Percentiles rank a stretch among this genome's conserved stretches.
Conservation (phyloP, 2,329 filamentous ascomycete species). For the Fusarium luffae region DNA sequence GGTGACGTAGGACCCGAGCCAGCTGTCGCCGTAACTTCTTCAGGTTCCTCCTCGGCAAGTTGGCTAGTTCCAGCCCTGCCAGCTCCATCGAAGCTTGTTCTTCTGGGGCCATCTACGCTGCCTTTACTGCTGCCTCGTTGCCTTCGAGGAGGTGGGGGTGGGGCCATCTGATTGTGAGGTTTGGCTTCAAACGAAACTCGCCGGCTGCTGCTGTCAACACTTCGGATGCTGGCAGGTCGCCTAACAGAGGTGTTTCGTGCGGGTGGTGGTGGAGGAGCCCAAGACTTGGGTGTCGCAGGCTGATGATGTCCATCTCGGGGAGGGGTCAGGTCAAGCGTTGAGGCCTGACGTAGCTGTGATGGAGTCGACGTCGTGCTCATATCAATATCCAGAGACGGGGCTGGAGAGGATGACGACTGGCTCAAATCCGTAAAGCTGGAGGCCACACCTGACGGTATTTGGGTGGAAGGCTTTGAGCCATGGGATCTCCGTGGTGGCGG, state of each 20-base stretch:
- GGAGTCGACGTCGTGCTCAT: slow-evolving; percentile 14
- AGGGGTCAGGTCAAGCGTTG: slow-evolving; percentile 18
- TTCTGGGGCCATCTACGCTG: slow-evolving; percentile 53
- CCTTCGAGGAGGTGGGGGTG: slow-evolving; percentile 63
- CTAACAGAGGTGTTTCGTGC: slow-evolving; percentile 57
- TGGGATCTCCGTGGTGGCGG: slow-evolving; percentile 65
- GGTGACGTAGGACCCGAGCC: slow-evolving; percentile 32
- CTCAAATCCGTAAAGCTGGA: slow-evolving; percentile 50
- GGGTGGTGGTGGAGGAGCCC: slow-evolving; percentile 58
- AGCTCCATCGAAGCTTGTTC: slow-evolving; percentile 50
- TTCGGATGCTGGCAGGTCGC: slow-evolving; percentile 57
- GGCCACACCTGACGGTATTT: slow-evolving; percentile 33
- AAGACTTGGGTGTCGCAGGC: slow-evolving; percentile 25
- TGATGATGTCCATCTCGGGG: slow-evolving; percentile 31
- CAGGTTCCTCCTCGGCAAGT: slow-evolving; percentile 33
- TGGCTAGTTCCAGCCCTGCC: slow-evolving; percentile 30
- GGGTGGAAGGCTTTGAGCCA: slow-evolving; percentile 47
- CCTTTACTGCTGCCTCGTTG: slow-evolving; percentile 60
- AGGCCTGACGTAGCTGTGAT: slow-evolving; percentile 18
- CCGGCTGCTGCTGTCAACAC: slow-evolving; percentile 52
- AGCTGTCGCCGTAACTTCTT: slow-evolving; percentile 4
- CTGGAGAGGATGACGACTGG: slow-evolving; percentile 34
- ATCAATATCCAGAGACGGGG: slow-evolving; percentile 36
- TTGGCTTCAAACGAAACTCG: slow-evolving; percentile 47
- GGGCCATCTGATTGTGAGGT: slow-evolving; percentile 45